A percentile compares a stretch with the other conserved stretches of the same genome.
phyloP scores from a whole-genome alignment of 1,284 basidiomycete genomes.

The Boletus semigastroideus region DNA sequence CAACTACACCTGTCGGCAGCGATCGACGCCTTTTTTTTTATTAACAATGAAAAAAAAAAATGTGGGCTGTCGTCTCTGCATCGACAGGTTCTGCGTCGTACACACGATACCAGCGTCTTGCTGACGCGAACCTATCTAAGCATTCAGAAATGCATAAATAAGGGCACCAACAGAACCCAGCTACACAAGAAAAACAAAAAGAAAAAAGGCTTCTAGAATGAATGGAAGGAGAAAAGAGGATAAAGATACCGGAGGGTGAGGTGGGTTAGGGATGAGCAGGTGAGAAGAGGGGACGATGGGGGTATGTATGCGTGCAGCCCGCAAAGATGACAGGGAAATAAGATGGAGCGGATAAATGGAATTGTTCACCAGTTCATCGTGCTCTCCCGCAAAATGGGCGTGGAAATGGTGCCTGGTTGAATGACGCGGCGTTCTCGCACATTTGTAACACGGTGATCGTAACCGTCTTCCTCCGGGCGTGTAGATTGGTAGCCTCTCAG shows the following conservation, averaged over 20 bases:
- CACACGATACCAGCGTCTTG: slow-evolving; percentile 3
- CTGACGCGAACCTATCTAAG: slow-evolving; percentile 20
- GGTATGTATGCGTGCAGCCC: slow-evolving; percentile 21
- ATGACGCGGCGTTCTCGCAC: slow-evolving; percentile 56
- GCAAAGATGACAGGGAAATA: not conserved
- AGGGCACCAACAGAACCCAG: slow-evolving; percentile 21
- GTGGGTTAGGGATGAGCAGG: not conserved
- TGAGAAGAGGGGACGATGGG: not conserved
- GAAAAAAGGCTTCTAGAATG: not conserved
- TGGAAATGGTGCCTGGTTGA: slow-evolving; percentile 55
- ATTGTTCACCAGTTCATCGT: slow-evolving; percentile 66
- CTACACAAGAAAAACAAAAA: slow-evolving; percentile 10
- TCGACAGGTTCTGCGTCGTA: not conserved
- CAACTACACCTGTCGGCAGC: slow-evolving; percentile 8
- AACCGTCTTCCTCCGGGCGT: slow-evolving; percentile 25
- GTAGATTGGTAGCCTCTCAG: slow-evolving; percentile 53
- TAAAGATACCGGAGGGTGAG: slow-evolving; percentile 10
- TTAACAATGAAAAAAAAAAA: no score
- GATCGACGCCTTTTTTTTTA: not conserved
- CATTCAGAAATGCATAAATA: slow-evolving; percentile 25
- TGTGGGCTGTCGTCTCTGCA: no score
- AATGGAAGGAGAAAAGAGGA: not conserved
- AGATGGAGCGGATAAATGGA: not conserved
- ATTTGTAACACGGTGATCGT: slow-evolving; percentile 28
- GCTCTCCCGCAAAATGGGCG: slow-evolving; percentile 66